Evolutionary conservation across 2,329 filamentous ascomycete species (phyloP), one percentile per base, ranked within the genome.

Genomic region (Scopulariopsis brevicaulis): DNA sequence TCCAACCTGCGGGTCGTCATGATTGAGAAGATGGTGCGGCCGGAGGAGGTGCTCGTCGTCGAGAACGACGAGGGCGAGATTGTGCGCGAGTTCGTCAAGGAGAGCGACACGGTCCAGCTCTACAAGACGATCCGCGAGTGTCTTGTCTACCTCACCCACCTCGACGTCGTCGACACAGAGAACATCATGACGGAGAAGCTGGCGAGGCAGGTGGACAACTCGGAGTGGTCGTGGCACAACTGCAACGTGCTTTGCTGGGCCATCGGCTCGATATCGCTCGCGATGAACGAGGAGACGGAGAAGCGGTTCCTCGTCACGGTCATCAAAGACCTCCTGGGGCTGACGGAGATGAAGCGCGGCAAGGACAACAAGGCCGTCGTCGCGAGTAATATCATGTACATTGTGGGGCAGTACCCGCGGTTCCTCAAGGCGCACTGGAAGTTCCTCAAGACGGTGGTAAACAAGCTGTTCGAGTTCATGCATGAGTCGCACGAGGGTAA

Each of bases 371-470:
- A 99, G 72, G 94, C 94, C 14, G 94, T 99, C 11, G 94, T 99
- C 48, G 94, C 94, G 62, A 96, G 90, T 75, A 99, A 99, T 75
- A 99, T 99, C 68, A 99, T 99, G 94, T 99, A 99, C 71, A 99
- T 99, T 74, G 94, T 99, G 61, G 94, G 94, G 60, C 94, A 99
- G 70, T 99, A 99, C 69, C 94, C 94, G 43, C 89, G 94, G 22
- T 99, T 99, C 76, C 77, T 99, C 66, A 99, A 99, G 77, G 94
- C 94, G 1, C 94, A 99, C 72, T 99, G 94, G 94, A 99, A 99
- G 72, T 99, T 99, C 75, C 78, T 99, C 59, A 99, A 99, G 84
- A 99, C 94, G 2, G 94, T 99, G 20, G 94, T 99, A 68, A 99
- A 99, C 76, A 99, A 99, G 77, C 82, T 99, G 5, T 99, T 99